These are phyloP conservation scores for Teratosphaeriaceae sp. DNA, from an alignment of 2,329 filamentous ascomycete genomes.

Conservation along the genomic window DNA sequence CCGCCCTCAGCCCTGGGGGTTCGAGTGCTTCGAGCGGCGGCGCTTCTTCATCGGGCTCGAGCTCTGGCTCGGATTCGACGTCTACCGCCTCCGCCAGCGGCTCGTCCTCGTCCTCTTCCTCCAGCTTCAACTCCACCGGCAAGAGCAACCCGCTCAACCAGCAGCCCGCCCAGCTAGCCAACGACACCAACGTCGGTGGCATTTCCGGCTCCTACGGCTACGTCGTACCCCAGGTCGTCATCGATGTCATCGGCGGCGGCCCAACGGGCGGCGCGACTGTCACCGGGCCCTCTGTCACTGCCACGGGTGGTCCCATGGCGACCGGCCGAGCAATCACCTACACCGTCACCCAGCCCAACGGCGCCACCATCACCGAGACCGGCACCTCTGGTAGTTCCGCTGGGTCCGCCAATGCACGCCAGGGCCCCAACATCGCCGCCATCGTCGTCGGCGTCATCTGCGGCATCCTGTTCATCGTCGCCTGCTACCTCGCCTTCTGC, in stretches of 20 bases:
- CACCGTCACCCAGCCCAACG: constrained; percentile 50
- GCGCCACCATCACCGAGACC: constrained; percentile 42
- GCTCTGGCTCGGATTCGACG: not conserved
- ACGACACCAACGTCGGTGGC: constrained; percentile 44
- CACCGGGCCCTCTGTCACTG: constrained; percentile 55
- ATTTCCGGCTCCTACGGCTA: constrained; percentile 61
- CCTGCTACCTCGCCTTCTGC: constrained; percentile 63
- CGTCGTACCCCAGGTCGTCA: constrained; percentile 58
- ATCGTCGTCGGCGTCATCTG: constrained; percentile 57
- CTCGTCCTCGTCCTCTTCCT: constrained; percentile 10
- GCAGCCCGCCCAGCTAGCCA: constrained; percentile 43
- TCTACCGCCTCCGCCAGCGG: constrained; percentile 9
- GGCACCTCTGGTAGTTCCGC: constrained; percentile 34
- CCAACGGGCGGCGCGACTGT: constrained; percentile 62
- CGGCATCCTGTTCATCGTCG: constrained; percentile 55
- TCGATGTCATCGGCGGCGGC: constrained; percentile 60
- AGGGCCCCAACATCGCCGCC: constrained; percentile 44
- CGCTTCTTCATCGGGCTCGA: not conserved
- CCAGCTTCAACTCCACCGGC: constrained; percentile 22
- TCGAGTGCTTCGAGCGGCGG: constrained; percentile 12
- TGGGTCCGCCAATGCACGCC: constrained; percentile 26
- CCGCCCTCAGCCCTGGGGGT: constrained; percentile 52
- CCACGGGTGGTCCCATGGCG: constrained; percentile 62
- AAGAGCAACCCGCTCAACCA: constrained; percentile 40
- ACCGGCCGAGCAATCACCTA: constrained; percentile 65